A percentile compares a stretch with the other conserved stretches of the same genome.
Evolutionary conservation across 306 rosid genomes (phyloP).

Genomic region (Clitoria ternatea): DNA sequence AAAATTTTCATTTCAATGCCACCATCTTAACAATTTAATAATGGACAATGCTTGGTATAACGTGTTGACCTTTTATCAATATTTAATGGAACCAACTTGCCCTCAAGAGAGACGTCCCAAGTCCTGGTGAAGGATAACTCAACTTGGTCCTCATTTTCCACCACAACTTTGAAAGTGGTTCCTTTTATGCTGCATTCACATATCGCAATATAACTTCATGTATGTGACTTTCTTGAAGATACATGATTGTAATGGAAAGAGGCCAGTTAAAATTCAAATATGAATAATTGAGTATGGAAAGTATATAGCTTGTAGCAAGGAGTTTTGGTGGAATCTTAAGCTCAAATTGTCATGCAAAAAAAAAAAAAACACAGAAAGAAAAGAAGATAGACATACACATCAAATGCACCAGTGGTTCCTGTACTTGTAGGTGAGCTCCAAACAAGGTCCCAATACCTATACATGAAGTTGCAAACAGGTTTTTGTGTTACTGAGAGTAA

Average conservation of each 20-base stretch:
- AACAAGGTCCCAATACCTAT: slow-evolving; percentile 97
- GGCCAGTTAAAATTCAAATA: neutral
- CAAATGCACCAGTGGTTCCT: slow-evolving; percentile 60
- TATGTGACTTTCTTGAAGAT: neutral
- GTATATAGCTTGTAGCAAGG: too few relatives aligned
- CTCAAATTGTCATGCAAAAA: neutral
- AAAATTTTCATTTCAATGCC: neutral
- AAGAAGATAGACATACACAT: slow-evolving; percentile 48
- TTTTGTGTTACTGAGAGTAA: neutral
- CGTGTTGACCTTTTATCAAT: slow-evolving; percentile 76
- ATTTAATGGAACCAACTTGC: slow-evolving; percentile 62
- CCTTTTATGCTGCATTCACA: slow-evolving; percentile 61
- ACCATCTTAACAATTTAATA: neutral
- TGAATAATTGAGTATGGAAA: neutral
- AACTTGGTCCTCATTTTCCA: slow-evolving; percentile 74
- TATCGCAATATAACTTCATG: neutral
- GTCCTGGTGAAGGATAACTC: slow-evolving; percentile 80
- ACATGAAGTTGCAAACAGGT: neutral
- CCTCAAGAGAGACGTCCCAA: slow-evolving; percentile 60
- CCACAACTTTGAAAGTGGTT: slow-evolving; percentile 50
- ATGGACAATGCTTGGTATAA: neutral
- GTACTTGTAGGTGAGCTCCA: slow-evolving; percentile 53
- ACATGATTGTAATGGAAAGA: neutral
- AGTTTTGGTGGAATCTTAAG: neutral
- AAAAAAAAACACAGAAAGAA: neutral